phyloP scores from a whole-genome alignment of 306 rosid species.

The Alnus glutinosa region DNA sequence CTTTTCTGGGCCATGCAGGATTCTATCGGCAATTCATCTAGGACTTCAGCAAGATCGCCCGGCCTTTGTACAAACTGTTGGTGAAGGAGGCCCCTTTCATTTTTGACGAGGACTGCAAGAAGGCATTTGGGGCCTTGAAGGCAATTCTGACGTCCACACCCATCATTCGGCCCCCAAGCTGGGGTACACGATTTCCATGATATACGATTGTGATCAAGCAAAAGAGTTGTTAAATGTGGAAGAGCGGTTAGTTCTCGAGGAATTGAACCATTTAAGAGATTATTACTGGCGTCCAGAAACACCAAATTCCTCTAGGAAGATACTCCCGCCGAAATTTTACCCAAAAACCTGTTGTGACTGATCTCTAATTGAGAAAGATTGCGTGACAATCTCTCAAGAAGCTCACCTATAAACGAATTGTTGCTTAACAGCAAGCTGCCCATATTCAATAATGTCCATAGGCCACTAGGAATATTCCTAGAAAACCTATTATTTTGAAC shows the following conservation, averaged over 20 bases:
- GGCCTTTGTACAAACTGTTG: too few relatives aligned
- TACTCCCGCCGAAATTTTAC: conserved; percentile 54
- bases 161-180: too few relatives aligned
- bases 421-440: conserved; percentile 25
- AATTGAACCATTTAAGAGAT: conserved; percentile 53
- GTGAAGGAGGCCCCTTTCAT: too few relatives aligned
- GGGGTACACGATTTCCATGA: conserved; percentile 64
- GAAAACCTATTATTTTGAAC: conserved; percentile 44
- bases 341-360: conserved; percentile 60
- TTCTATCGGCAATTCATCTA: too few relatives aligned
- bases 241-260: conserved; percentile 55
- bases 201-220: conserved; percentile 54
- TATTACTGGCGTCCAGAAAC: conserved; percentile 52
- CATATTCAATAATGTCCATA: conserved; percentile 56
- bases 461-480: conserved; percentile 56
- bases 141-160: too few relatives aligned
- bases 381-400: conserved; percentile 50
- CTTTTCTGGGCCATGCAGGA: too few relatives aligned
- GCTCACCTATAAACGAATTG: conserved; percentile 55
- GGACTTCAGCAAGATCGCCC: too few relatives aligned
- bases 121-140: too few relatives aligned
- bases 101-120: too few relatives aligned
- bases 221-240: conserved; percentile 29
- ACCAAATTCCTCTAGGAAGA: conserved; percentile 51
- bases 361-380: conserved; percentile 45